phyloP scores from a whole-genome alignment of 768 basidiomycete genomes.

The Lyophyllum decastes region DNA sequence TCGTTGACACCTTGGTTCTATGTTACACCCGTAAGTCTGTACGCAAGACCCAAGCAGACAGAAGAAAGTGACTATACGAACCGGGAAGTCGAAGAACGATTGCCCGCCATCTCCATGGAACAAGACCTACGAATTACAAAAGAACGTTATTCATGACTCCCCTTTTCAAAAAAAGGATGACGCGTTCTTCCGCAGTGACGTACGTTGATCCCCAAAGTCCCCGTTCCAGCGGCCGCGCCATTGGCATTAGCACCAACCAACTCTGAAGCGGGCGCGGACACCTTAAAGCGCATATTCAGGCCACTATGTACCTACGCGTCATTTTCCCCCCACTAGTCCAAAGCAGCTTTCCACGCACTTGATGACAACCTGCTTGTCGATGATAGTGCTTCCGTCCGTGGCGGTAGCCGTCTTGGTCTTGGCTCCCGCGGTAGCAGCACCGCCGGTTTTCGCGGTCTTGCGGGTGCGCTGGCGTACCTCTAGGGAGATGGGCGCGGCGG shows the following conservation, averaged over 20 bases:
- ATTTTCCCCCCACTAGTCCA: neutral
- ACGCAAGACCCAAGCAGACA: neutral
- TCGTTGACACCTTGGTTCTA: constrained; percentile 22
- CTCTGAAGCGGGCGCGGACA: constrained; percentile 25
- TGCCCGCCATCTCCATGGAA: constrained; percentile 25
- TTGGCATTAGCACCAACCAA: constrained; percentile 17
- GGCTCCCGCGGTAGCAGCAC: constrained; percentile 10
- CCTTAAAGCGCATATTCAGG: constrained; percentile 27
- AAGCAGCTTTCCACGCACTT: constrained; percentile 12
- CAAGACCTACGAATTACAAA: constrained; percentile 18
- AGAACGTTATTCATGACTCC: neutral
- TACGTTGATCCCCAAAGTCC: constrained; percentile 25
- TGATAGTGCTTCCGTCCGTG: constrained; percentile 25
- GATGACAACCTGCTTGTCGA: constrained; percentile 26
- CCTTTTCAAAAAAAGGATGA: too few species aligned
- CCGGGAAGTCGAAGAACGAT: constrained; percentile 24
- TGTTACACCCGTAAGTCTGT: neutral
- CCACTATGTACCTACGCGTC: constrained; percentile 12
- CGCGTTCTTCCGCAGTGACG: neutral
- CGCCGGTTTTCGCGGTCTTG: constrained; percentile 9
- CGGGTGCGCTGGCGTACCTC: constrained; percentile 7
- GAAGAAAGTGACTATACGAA: neutral
- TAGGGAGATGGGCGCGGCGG: constrained; percentile 4
- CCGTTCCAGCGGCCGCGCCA: constrained; percentile 9
- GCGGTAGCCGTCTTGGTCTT: constrained; percentile 1